These are phyloP conservation scores for Dendrocalamus sinicus DNA, from an alignment of 176 grass and related monocot species.

Conservation along the genomic window DNA sequence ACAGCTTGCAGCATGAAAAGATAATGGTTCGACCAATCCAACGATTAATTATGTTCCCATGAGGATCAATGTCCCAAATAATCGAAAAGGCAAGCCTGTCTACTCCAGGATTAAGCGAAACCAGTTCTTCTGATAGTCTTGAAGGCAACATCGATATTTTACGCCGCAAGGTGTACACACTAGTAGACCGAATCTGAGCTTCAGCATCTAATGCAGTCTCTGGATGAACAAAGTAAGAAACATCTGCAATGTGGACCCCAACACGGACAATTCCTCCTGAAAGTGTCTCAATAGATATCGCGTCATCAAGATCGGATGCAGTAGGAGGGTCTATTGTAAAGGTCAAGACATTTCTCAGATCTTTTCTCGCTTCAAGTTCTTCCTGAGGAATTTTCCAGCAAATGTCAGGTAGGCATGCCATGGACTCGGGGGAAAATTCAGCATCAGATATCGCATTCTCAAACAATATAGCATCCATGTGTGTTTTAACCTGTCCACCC, in stretches of 20 bases:
- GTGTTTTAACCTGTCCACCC: conserved; percentile 75
- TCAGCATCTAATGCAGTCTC: conserved; percentile 82
- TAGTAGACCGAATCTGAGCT: conserved; percentile 80
- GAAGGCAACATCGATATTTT: conserved; percentile 86
- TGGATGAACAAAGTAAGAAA: conserved; percentile 90
- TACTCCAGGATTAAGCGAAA: conserved; percentile 77
- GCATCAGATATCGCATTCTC: conserved; percentile 71
- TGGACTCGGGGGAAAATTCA: conserved; percentile 60
- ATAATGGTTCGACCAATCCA: conserved; percentile 90
- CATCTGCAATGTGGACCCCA: conserved; percentile 95
- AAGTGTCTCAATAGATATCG: conserved; percentile 79
- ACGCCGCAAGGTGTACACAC: conserved; percentile 71
- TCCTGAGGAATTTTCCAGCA: conserved; percentile 70
- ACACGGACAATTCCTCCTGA: conserved; percentile 68
- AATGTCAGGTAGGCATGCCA: conserved; percentile 67
- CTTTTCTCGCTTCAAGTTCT: conserved; percentile 75
- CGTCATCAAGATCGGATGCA: conserved; percentile 87
- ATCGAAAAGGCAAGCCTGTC: conserved; percentile 90
- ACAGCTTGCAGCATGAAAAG: conserved; percentile 87
- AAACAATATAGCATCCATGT: conserved; percentile 92
- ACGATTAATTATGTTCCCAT: conserved; percentile 74
- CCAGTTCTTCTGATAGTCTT: conserved; percentile 71
- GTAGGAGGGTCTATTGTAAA: conserved; percentile 89
- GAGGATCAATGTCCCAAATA: conserved; percentile 87
- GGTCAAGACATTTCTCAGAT: conserved; percentile 72